Base-by-base conservation (phyloP, 2,329 filamentous ascomycete genomes). In the Onygenales sp. region DNA sequence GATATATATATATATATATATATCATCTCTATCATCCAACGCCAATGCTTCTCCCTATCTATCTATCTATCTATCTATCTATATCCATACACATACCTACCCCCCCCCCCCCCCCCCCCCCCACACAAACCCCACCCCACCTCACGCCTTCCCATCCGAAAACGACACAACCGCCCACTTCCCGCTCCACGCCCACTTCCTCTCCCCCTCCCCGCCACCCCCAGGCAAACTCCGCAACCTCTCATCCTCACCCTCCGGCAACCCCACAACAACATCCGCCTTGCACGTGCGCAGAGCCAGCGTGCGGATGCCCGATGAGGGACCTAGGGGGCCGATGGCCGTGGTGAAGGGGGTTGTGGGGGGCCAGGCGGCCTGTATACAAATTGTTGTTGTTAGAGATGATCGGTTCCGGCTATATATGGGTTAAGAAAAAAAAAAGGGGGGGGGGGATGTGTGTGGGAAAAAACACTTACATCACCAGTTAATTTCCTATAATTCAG, bases 81-180 rank as follows among this genome's bases (percentile, higher is more conserved):
- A 17, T 17, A 17, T 17, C 17, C 17, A 17, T n/a, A n/a, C n/a
- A n/a, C n/a, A n/a, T n/a, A n/a, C n/a, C n/a, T n/a, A n/a, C 2
- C 17, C 17, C 17, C 17, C 9, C 32, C 13, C 7, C 33, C 13
- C 7, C 33, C 2, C 17, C 17, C 17, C 17, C 9, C 32, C 13
- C 7, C 33, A 2, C n/a, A 38, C 33, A 38, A 48, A 17, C 17
- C 17, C 17, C 17, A 39, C n/a, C 32, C 31, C 4, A 13, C 2
- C 31, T 60, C 59, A 66, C 14, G 56, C 61, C 67, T 87, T 87
- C 0, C 87, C 87, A 60, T 85, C 79, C 45, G 80, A 89, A 63
- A 91, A 89, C 33, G 88, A 90, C 4, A 95, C 84, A n/a, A 97
- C 89, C 5, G 92, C 92, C 87, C 89, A 97, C 71, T 96, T 96